These are phyloP conservation scores for Fusarium napiforme DNA, from an alignment of 2,329 filamentous ascomycete genomes.

Conservation along the genomic window DNA sequence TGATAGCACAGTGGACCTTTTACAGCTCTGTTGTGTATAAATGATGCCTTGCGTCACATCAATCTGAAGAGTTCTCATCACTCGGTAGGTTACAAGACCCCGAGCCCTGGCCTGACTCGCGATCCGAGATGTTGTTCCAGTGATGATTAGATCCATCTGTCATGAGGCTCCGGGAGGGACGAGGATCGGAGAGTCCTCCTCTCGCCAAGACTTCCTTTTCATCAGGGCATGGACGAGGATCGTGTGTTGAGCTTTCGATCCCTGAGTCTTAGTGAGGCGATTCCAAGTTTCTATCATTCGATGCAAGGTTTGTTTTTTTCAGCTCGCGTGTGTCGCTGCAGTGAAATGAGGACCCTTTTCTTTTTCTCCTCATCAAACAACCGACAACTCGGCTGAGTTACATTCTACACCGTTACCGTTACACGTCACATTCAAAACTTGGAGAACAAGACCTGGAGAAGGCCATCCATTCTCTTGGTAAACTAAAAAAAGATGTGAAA, in stretches of 20 bases:
- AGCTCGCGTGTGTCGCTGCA: not conserved
- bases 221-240: not conserved
- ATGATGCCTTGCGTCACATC: conserved; percentile 22
- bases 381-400: not conserved
- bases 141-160: not conserved
- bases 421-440: not conserved
- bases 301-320: not conserved
- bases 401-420: not conserved
- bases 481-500: not conserved
- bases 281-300: conserved; percentile 14
- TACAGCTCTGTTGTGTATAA: not conserved
- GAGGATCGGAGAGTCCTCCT: not conserved
- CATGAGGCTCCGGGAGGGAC: conserved; percentile 11
- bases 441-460: not conserved
- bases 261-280: conserved; percentile 3
- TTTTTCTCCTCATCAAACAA: not conserved
- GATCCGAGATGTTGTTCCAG: not conserved
- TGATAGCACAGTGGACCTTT: not conserved
- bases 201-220: not conserved
- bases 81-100: conserved; percentile 2
- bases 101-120: conserved; percentile 5
- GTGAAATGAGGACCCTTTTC: not conserved
- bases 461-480: not conserved
- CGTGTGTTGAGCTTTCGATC: not conserved
- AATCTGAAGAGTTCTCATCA: not conserved